Conservation (phyloP, 2,329 filamentous ascomycete species). For the Trichoderma atrobrunneum region DNA sequence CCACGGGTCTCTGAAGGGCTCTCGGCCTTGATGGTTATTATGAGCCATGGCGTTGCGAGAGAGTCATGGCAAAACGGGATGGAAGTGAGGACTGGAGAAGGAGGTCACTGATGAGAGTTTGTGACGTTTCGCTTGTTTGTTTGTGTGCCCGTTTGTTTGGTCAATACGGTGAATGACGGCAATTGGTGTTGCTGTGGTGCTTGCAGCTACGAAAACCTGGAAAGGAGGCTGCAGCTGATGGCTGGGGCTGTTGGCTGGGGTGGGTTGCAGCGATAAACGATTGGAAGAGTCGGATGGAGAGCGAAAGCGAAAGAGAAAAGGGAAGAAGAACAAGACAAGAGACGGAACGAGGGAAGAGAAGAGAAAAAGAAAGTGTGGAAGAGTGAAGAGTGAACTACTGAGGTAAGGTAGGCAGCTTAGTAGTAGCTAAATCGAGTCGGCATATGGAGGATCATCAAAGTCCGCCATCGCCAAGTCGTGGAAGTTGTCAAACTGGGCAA, state of each 20-base stretch:
- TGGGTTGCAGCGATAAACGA: not conserved
- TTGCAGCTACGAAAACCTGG: not conserved
- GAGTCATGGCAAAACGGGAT: constrained; percentile 27
- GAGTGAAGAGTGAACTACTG: not conserved
- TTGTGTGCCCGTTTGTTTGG: not conserved
- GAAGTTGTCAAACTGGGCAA: not conserved
- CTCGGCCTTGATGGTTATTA: constrained; percentile 31
- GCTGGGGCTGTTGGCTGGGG: not conserved
- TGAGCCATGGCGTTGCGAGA: constrained; percentile 29
- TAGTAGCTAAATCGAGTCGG: not conserved
- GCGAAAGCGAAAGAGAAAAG: not conserved
- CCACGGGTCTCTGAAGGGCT: constrained; percentile 29
- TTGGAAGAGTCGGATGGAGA: not conserved
- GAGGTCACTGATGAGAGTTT: not conserved
- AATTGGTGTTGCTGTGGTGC: not conserved
- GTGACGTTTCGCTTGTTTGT: not conserved
- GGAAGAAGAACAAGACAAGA: not conserved
- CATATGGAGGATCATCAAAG: not conserved
- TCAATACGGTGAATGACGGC: not conserved
- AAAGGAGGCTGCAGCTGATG: not conserved
- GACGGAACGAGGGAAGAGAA: not conserved
- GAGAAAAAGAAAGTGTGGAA: not conserved
- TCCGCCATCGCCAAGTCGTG: not conserved
- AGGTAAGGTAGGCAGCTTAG: not conserved
- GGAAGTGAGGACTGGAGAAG: not conserved